Evolutionary conservation across 495 filamentous ascomycete species (phyloP), one percentile per base, ranked within the genome.

Genomic region (Aspergillus sclerotiicarbonarius): DNA sequence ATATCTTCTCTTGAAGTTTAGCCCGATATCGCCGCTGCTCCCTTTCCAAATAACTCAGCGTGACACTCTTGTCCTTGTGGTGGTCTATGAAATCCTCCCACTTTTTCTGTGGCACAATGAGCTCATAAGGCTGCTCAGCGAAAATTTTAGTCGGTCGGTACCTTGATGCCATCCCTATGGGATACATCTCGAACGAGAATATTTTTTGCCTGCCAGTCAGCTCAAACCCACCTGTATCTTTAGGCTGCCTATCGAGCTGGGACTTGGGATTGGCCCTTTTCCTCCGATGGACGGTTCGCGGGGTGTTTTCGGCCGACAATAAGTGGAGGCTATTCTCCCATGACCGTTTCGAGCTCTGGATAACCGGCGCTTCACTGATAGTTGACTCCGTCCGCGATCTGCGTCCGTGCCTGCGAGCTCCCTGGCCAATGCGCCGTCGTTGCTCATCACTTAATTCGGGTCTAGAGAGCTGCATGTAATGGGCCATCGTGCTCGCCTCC

Each of bases 101-200:
- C 18, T 25, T 30, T 3, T 56, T 18, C 15, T 15, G n/a, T n/a
- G 53, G 10, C 18, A 46, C 18, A 21, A 60, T 29, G 37, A 46
- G 4, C 52, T 60, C 58, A 19, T 39, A 51, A 1, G 25, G 37
- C 15, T 60, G 58, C 30, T 60, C 53, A 12, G 21, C 3, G 47
- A 60, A 55, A 20, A 55, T 46, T 8, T 45, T 25, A 3, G 46
- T 60, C 29, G 20, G 10, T 6, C 58, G 58, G 9, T 52, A 45
- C 7, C 58, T 52, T 9, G 52, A 33, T n/a, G 58, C 58, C 46
- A 56, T 12, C 5, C 53, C 58, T 25, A 12, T 50, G 6, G 53
- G 53, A 39, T 60, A 51, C 52, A 31, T 51, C 35, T 18, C 29
- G 52, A 60, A 60, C 1, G 31, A 39, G 37, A 60, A 60, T 13